Conservation (phyloP, 257 asterid genomes). For the Solanum medicagineum region DNA sequence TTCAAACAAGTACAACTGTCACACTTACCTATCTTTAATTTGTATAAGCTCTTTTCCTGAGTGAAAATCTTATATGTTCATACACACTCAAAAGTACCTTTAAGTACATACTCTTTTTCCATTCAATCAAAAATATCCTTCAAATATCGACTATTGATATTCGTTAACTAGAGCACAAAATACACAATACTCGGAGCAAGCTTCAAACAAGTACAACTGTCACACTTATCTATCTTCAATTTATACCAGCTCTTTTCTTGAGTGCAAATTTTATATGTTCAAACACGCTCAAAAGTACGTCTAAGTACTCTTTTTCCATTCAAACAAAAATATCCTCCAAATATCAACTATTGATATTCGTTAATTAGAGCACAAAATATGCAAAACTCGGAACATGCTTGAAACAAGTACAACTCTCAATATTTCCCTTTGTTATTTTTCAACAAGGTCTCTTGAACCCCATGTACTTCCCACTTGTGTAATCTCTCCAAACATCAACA, state of each 20-base stretch:
- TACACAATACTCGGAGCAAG: not conserved
- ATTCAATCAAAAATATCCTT: not conserved
- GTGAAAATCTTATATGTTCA: not conserved
- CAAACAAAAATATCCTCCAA: not conserved
- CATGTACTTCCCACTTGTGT: slow-evolving; percentile 51
- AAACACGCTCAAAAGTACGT: not conserved
- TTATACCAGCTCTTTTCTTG: not conserved
- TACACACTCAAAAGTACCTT: not conserved
- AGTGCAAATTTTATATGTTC: not conserved
- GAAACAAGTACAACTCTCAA: not conserved
- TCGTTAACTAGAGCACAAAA: not conserved
- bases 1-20: not conserved
- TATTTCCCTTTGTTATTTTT: not conserved
- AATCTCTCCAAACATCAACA: slow-evolving; percentile 59
- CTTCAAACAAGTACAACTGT: not conserved
- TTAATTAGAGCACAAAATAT: not conserved
- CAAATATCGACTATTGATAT: not conserved
- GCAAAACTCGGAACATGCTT: not conserved
- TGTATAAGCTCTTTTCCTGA: not conserved
- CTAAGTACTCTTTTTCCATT: not conserved
- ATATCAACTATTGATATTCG: not conserved
- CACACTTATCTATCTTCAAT: not conserved
- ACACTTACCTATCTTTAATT: not conserved
- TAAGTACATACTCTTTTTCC: not conserved
- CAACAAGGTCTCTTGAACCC: slow-evolving; percentile 75